Base-by-base conservation (phyloP, 2,329 filamentous ascomycete genomes). In the Calonectria hongkongensis region DNA sequence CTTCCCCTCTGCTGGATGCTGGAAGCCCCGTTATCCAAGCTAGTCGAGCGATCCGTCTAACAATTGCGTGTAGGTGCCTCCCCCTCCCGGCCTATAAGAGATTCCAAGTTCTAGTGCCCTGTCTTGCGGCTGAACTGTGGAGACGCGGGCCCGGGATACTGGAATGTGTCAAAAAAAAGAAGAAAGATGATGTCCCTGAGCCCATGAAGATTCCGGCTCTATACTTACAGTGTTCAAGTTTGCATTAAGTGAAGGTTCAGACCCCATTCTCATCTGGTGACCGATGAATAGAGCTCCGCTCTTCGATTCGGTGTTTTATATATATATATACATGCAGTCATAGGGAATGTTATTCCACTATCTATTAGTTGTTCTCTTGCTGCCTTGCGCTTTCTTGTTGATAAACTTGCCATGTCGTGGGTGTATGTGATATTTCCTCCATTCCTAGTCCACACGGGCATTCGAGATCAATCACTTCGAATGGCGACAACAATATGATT, bases 71-170 rank as follows among this genome's bases (percentile, higher is more conserved):
- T 76, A 90, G 88, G 88, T 90, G 27, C 89, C 89, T 39, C 89
- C 89, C 68, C 89, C 89, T 15, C 89, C 89, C 5, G 89, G 89
- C n/a, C 85, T 91, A 56, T 90, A 79, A 79, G 66, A 66, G 68
- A 66, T 41, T 50, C 36, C 9, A 36, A 21, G 5, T 41, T 30
- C 63, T 16, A 13, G 9, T 71, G 27, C 25, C 13, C n/a, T 16
- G 27, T 21, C 36, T 60, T 36, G 25, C 39, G 33, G 15, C 30
- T 30, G 15, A 39, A 39, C 48, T 28, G n/a, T 12, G 18, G 18
- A 43, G n/a, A 41, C n/a, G 13, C 30, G 18, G 18, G 25, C 28
- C 48, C 45, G 6, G 30, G 13, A 21, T 21, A 63, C 21, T 43
- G 36, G 27, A 56, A 27, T 47, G 41, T 36, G 39, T 15, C 33